Evolutionary conservation across 1,139 yeast species (phyloP), one percentile per base, ranked within the genome.

Genomic region (Yamadazyma friedrichii): DNA sequence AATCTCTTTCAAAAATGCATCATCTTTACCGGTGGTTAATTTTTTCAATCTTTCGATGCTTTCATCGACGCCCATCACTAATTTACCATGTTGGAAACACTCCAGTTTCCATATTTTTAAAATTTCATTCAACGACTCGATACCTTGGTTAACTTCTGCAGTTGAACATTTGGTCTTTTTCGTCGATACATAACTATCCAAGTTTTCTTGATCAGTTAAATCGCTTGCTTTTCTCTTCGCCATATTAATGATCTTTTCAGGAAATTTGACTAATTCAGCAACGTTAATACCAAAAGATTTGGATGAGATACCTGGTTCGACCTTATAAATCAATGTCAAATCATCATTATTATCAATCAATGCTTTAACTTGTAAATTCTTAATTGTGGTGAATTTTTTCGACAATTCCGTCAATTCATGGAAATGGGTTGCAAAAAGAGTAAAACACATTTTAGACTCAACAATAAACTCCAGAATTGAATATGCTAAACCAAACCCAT

Each of bases 401-500:
- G 94, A 74, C 41, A 93, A 67, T 29, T 84, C 82, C 1, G 98
- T 93, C 44, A 93, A 72, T 59, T 93, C 98, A 61, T 93, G 98
- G 74, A 93, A 93, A 68, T 93, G 98, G 0, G 98, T 93, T 0
- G 98, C 98, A 72, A 93, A 93, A 45, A 93, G 60, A 0, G 95
- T 80, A 61, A 88, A 89, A 49, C 96, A 84, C 39, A 77, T 74
- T 44, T 87, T 78, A 43, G 82, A 70, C 26, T 70, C 71, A 2
- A 93, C 83, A 46, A 93, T 81, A 58, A 85, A 83, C 56, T 89
- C 96, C 52, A 94, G 86, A 44, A 93, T 93, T 0, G 97, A 84
- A 95, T 96, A 93, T 0, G 98, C 98, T 33, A 93, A 73, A 0
- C 98, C 98, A 68, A 93, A 93, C 0, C 98, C 98, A 64, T 93